Base-by-base conservation (phyloP, 306 rosid species). In the Prunus padus region DNA sequence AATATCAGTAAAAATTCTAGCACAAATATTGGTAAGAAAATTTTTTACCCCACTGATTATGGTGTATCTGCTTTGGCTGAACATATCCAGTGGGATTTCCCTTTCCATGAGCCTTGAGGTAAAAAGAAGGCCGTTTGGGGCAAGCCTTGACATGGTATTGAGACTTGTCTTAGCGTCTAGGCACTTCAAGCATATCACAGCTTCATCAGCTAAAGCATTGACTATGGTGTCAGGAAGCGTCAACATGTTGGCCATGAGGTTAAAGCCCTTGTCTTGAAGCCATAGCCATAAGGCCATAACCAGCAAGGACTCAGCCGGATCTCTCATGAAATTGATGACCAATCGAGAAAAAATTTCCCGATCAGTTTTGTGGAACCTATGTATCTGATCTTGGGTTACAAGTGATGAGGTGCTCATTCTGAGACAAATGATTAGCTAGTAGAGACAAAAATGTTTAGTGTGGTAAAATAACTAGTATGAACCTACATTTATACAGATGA, bases 201-300 rank as follows among this genome's bases (percentile, higher is more conserved):
- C 92, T 76, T 91, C 94, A 1, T 67, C 67, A 10, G 84, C 87
- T 0, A 86, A 3, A 5, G 31, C 80, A 71, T 71, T 79, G 69
- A 89, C 22, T 1, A 73, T 0, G 0, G 16, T 3, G 54, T 79
- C 46, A 10, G 88, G 4, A 0, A 81, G 51, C 28, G 4, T 49
- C 33, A 16, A 50, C 56, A 84, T 47, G 59, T 42, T 77, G 22
- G 52, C 65, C 15, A 88, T 52, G 11, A 87, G 7, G 45, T 76
- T 82, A 0, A 74, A 76, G 3, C 83, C 80, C 3, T 55, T 50
- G 13, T 74, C 76, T 51, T 89, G 87, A 1, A 91, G 75, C 88
- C 92, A 89, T 0, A 87, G 54, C 97, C 97, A 89, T 0, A 87
- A 28, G 26, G 96, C 88, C 82, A 91, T 87, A 42, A 86, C 69